Percentiles rank a stretch among this genome's conserved stretches.
phyloP scores from a whole-genome alignment of 305 asterid genomes.

The Fraxinus sp. region DNA sequence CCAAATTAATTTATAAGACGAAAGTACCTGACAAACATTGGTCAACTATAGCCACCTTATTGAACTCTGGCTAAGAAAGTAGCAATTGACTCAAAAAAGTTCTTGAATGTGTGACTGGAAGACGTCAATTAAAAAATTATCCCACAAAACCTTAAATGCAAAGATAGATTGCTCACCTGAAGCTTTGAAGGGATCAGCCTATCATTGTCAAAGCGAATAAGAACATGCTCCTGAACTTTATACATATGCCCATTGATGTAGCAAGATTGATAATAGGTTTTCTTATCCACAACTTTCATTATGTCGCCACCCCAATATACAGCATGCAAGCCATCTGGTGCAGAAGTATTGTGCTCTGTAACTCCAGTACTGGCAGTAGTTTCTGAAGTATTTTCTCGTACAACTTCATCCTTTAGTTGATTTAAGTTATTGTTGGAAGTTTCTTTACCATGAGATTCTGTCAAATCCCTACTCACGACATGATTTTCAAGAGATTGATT shows the following conservation, averaged over 20 bases:
- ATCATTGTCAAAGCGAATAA: slow-evolving; percentile 49
- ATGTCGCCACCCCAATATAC: slow-evolving; percentile 72
- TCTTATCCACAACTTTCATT: slow-evolving; percentile 55
- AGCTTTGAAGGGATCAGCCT: slow-evolving; percentile 73
- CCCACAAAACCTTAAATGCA: slow-evolving; percentile 14
- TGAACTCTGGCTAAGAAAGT: slow-evolving; percentile 1
- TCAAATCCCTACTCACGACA: slow-evolving; percentile 24
- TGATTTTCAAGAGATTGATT: slow-evolving; percentile 44
- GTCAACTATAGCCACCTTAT: slow-evolving; percentile 8
- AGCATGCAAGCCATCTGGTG: slow-evolving; percentile 38
- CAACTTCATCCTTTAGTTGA: slow-evolving; percentile 35
- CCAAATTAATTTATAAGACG: slow-evolving; percentile 1
- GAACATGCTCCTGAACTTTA: slow-evolving; percentile 60
- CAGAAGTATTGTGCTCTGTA: slow-evolving; percentile 34
- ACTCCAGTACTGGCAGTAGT: slow-evolving; percentile 36
- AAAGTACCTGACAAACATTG: background rate
- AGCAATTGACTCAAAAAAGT: background rate
- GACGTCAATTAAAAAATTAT: slow-evolving; percentile 11
- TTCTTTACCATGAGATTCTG: slow-evolving; percentile 42
- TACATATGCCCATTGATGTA: slow-evolving; percentile 60
- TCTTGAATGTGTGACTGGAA: slow-evolving; percentile 13
- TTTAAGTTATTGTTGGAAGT: slow-evolving; percentile 33
- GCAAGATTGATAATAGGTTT: slow-evolving; percentile 63
- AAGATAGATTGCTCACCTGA: slow-evolving; percentile 59
- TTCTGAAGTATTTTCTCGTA: slow-evolving; percentile 40